These are phyloP conservation scores for Acacia melanoxylon DNA, from an alignment of 306 rosid species.

Conservation along the genomic window DNA sequence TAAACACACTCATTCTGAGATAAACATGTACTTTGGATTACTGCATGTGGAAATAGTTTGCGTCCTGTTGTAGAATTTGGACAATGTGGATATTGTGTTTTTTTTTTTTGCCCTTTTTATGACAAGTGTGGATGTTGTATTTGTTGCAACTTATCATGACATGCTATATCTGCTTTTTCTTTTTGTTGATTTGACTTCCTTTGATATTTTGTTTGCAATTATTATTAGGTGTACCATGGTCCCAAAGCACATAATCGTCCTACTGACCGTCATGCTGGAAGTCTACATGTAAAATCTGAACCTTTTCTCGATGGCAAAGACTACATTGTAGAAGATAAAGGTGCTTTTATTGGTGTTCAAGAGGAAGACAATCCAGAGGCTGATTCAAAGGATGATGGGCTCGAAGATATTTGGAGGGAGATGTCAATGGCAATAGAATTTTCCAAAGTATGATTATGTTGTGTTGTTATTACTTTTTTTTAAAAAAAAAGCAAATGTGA, in stretches of 20 bases:
- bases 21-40: background rate
- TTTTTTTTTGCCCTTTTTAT: background rate
- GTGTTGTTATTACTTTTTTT: constrained; percentile 20
- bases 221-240: constrained; percentile 39
- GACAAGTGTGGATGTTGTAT: constrained; percentile 1
- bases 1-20: background rate
- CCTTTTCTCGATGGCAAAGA: constrained; percentile 27
- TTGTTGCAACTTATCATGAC: constrained; percentile 16
- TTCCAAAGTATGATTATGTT: constrained; percentile 59
- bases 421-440: constrained; percentile 78
- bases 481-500: constrained; percentile 2
- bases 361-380: constrained; percentile 47
- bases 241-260: constrained; percentile 24
- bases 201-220: constrained; percentile 30
- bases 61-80: constrained; percentile 4
- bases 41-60: background rate
- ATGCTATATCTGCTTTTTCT: background rate
- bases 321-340: constrained; percentile 40
- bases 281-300: constrained; percentile 26
- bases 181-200: constrained; percentile 30
- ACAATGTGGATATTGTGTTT: background rate
- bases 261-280: constrained; percentile 29
- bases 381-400: constrained; percentile 58
- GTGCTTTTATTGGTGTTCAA: constrained; percentile 69
- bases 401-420: constrained; percentile 84